Evolutionary conservation across 805 yeast genomes (phyloP), one percentile per base, ranked within the genome.

Genomic region (Kuraishia hungarica): DNA sequence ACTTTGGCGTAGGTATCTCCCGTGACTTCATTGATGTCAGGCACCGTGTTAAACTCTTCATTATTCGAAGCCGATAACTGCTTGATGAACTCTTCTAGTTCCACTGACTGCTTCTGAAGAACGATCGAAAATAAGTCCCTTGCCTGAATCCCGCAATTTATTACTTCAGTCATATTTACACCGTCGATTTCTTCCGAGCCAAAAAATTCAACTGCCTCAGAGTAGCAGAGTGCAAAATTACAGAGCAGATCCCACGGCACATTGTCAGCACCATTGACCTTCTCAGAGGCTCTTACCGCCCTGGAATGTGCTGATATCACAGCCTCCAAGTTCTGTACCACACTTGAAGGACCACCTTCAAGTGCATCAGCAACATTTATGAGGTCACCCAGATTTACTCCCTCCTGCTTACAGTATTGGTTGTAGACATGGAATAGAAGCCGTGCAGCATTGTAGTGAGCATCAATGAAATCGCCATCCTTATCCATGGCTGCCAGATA

Each of bases 381-480:
- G 52, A 77, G 60, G 11, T 65, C 69, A 15, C 54, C 53, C 11
- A 72, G 62, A 19, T 70, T 62, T 2, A 80, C 72, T 0, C 77
- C 79, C 13, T 82, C 84, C 8, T 73, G 71, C 53, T 77, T 77
- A 52, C 72, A 67, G 57, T 76, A 80, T 52, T 77, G 79, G 58
- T 67, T 71, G 62, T 83, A 82, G 0, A 86, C 86, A 56, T 79
- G 82, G 58, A 78, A 83, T 22, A 83, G 66, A 58, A 86, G 70
- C 56, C 93, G 65, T 20, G 82, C 74, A 2, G 81, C 69, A 66
- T 86, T 87, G 64, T 85, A 86, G 57, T 76, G 70, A 17, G 81
- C 72, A 63, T 86, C 89, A 28, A 71, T 51, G 54, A 59, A 52
- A 2, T 53, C 57, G 11, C 58, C 54, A 22, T 66, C 60, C 4